Conservation (phyloP, 164 flowering plant species). For the Vitis amurensis region DNA sequence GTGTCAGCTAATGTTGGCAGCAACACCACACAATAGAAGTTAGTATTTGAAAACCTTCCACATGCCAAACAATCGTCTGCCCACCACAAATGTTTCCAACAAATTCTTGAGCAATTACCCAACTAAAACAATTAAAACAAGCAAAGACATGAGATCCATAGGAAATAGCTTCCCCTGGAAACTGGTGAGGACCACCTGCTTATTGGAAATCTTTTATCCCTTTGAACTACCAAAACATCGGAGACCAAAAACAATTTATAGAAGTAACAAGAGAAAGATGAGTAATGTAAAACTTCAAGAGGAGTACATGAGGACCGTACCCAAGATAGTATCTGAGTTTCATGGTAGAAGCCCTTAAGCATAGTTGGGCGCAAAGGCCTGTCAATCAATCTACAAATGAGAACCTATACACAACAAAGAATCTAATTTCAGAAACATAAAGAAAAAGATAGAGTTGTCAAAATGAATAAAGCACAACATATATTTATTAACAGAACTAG, state of each 20-base stretch:
- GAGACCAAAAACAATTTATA: not conserved
- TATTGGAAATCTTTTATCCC: too few relatives aligned
- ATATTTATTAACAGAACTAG: not conserved
- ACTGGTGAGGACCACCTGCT: too few relatives aligned
- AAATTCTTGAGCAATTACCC: too few relatives aligned
- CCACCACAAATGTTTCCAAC: too few relatives aligned
- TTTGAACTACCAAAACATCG: not conserved
- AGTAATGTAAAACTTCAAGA: conserved; percentile 1
- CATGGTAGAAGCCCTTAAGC: conserved; percentile 94
- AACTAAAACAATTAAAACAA: too few relatives aligned
- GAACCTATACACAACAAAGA: conserved; percentile 55
- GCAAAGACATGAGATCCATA: too few relatives aligned
- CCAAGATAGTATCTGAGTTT: conserved; percentile 95
- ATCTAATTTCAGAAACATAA: conserved; percentile 4
- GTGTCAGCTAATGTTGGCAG: too few relatives aligned
- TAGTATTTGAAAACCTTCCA: too few relatives aligned
- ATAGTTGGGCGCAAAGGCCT: conserved; percentile 97
- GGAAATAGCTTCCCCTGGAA: too few relatives aligned
- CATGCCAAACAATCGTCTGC: too few relatives aligned
- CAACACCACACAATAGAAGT: too few relatives aligned
- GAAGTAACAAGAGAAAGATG: conserved; percentile 1
- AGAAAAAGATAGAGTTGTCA: not conserved
- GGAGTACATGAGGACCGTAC: conserved; percentile 33
- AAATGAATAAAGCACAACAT: not conserved
- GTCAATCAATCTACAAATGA: conserved; percentile 91